A percentile compares a stretch with the other conserved stretches of the same genome.
Evolutionary conservation across 1,284 basidiomycete species (phyloP).

Genomic region (Inonotus obliquus): DNA sequence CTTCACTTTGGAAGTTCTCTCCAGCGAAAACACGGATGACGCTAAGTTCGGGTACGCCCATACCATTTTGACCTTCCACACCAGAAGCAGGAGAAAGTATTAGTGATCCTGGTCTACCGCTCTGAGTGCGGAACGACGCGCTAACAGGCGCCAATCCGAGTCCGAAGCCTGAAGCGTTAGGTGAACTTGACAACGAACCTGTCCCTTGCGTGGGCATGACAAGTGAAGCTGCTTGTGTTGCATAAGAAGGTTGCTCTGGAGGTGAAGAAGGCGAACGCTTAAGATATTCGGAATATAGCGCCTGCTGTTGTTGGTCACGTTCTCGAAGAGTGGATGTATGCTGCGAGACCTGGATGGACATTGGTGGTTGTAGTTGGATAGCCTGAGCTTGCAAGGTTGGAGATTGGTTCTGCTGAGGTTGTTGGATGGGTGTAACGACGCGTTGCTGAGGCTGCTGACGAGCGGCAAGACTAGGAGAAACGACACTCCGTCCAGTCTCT

Average conservation of each 20-base stretch:
- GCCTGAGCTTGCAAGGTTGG: neutral
- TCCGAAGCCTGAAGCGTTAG: slow-evolving; percentile 33
- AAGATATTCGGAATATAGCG: slow-evolving; percentile 86
- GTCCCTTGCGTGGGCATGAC: slow-evolving; percentile 44
- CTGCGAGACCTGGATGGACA: slow-evolving; percentile 19
- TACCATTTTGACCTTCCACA: slow-evolving; percentile 49
- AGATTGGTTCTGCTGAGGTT: slow-evolving; percentile 26
- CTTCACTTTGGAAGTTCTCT: slow-evolving; percentile 81
- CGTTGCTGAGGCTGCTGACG: slow-evolving; percentile 10
- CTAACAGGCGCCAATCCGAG: slow-evolving; percentile 35
- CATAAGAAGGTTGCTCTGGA: slow-evolving; percentile 69
- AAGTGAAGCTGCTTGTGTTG: slow-evolving; percentile 58
- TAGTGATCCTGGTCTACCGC: slow-evolving; percentile 67
- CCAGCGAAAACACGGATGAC: slow-evolving; percentile 96
- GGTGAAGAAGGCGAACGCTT: slow-evolving; percentile 73
- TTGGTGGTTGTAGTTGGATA: slow-evolving; percentile 2
- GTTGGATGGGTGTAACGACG: slow-evolving; percentile 14
- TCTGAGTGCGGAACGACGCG: slow-evolving; percentile 36
- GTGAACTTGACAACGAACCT: slow-evolving; percentile 31
- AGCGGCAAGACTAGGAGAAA: slow-evolving; percentile 8
- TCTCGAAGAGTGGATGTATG: slow-evolving; percentile 73
- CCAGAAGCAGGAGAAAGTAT: slow-evolving; percentile 53
- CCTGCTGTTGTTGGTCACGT: slow-evolving; percentile 83
- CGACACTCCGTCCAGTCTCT: slow-evolving; percentile 6
- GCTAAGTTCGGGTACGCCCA: slow-evolving; percentile 79